Conservation (phyloP, 192 early-diverging fungal genomes). For the Piromyces sp. region DNA sequence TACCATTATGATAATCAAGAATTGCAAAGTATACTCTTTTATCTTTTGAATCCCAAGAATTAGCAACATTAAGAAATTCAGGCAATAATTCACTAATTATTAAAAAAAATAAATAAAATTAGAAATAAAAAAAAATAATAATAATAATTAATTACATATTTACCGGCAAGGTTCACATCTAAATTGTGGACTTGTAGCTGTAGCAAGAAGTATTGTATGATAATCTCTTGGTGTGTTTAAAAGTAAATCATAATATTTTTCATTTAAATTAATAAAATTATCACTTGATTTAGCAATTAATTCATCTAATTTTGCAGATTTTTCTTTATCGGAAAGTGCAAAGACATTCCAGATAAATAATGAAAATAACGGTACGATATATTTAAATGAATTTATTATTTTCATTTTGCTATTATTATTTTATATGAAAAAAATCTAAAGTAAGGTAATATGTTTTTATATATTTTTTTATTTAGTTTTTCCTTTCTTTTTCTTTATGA, state of each 20-base stretch:
- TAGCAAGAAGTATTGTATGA: neutral
- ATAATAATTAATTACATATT: neutral
- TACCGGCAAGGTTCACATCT: neutral
- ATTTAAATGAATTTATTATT: neutral
- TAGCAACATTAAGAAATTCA: neutral
- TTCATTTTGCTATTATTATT: neutral
- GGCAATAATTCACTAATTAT: neutral
- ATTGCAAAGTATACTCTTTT: neutral
- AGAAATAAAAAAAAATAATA: too few species aligned
- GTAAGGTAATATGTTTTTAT: too few species aligned
- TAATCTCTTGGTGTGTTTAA: neutral
- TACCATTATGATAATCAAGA: neutral
- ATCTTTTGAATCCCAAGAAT: neutral
- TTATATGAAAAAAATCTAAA: too few species aligned
- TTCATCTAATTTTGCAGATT: neutral
- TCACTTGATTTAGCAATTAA: neutral
- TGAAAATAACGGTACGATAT: neutral
- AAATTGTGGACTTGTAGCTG: neutral
- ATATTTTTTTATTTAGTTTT: neutral
- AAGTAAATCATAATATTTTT: neutral
- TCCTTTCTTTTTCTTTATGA: too few species aligned
- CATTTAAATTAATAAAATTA: neutral
- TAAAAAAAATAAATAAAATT: too few species aligned
- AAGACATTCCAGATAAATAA: neutral
- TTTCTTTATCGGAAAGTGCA: neutral